Conservation (phyloP, 148 eudicot genomes). For the Arbutus unedo region DNA sequence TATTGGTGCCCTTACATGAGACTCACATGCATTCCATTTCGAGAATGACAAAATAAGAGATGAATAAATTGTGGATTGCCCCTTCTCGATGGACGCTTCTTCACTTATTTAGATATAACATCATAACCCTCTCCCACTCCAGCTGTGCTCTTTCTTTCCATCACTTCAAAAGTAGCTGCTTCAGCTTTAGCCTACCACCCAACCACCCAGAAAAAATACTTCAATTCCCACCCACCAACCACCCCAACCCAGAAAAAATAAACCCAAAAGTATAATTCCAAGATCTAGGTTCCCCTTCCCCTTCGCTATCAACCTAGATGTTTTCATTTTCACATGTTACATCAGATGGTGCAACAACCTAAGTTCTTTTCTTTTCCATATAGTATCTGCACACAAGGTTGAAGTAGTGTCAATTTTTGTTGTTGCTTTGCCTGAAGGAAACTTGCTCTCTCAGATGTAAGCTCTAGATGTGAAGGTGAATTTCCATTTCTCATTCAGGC, state of each 20-base stretch:
- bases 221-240: too few species aligned
- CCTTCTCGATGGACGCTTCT: neutral
- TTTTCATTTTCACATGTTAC: neutral
- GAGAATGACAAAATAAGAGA: neutral
- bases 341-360: neutral
- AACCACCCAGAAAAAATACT: too few species aligned
- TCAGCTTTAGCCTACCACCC: too few species aligned
- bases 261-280: neutral
- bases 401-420: neutral
- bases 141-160: neutral
- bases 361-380: neutral
- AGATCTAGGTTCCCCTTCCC: neutral
- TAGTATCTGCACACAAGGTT: neutral
- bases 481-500: neutral
- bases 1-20: neutral
- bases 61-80: neutral
- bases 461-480: constrained; percentile 13
- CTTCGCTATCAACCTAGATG: too few species aligned
- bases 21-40: neutral
- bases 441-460: constrained; percentile 10
- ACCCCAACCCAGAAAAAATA: neutral
- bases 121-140: neutral
- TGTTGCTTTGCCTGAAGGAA: constrained; percentile 2
- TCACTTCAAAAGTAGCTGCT: too few species aligned
- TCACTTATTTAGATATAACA: neutral